A percentile compares a stretch with the other conserved stretches of the same genome.
phyloP scores from a whole-genome alignment of 2,329 filamentous ascomycete species.

The Colletotrichum tropicale region DNA sequence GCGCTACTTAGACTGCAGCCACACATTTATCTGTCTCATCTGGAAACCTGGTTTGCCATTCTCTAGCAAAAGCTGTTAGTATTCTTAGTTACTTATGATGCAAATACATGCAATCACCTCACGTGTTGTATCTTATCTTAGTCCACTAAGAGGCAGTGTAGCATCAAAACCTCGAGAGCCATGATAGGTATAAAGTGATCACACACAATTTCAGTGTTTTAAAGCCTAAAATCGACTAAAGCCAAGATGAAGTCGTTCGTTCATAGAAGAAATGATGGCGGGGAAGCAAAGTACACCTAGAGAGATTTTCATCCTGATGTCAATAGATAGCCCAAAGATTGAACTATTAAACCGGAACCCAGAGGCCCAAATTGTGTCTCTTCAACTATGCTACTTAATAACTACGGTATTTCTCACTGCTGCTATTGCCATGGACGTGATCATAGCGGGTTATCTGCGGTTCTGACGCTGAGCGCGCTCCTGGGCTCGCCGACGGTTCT shows the following conservation, averaged over 20 bases:
- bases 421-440: background rate
- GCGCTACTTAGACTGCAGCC: background rate
- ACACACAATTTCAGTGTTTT: background rate
- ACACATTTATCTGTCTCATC: background rate
- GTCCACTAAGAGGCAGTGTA: background rate
- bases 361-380: accelerated
- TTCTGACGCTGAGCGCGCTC: background rate
- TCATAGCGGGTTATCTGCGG: background rate
- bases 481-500: background rate
- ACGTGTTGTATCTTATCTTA: background rate
- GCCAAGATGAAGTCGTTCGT: background rate
- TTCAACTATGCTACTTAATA: background rate
- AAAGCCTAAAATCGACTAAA: background rate
- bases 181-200: background rate
- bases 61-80: background rate
- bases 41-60: background rate
- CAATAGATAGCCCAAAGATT: background rate
- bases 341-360: accelerated
- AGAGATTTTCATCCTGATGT: background rate
- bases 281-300: background rate
- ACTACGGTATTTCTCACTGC: background rate
- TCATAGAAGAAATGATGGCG: background rate
- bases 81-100: background rate
- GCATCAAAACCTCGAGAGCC: background rate
- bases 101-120: background rate